Conservation (phyloP, 1,139 yeast genomes). For the Pichia sp. region DNA sequence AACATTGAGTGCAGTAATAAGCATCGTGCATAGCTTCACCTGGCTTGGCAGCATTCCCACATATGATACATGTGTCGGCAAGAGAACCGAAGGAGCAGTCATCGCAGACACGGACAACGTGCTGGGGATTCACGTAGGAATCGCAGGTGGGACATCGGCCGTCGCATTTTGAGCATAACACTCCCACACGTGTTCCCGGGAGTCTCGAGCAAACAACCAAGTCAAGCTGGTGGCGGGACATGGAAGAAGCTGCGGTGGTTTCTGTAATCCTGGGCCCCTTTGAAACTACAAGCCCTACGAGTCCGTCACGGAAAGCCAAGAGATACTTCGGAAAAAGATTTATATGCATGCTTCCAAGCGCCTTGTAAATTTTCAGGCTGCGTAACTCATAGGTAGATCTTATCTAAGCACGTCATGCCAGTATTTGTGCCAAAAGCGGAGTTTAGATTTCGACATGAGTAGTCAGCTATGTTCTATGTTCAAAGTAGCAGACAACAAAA, state of each 20-base stretch:
- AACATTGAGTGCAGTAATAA: conserved; percentile 84
- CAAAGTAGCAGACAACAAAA: too few relatives aligned
- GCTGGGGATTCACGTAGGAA: conserved; percentile 72
- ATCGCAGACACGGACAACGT: conserved; percentile 73
- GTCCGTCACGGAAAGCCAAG: too few relatives aligned
- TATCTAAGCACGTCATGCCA: too few relatives aligned
- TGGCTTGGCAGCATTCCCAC: conserved; percentile 59
- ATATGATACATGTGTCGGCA: conserved; percentile 65
- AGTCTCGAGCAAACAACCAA: conserved; percentile 80
- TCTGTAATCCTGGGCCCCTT: too few relatives aligned
- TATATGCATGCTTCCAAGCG: too few relatives aligned
- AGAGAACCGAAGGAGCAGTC: conserved; percentile 76
- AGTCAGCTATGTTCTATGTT: too few relatives aligned
- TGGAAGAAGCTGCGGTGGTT: conserved; percentile 26
- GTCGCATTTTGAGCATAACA: conserved; percentile 80
- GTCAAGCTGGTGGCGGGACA: conserved; percentile 92
- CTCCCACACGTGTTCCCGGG: conserved; percentile 71
- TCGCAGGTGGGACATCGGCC: conserved; percentile 93
- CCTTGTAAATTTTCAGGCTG: too few relatives aligned
- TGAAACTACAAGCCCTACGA: too few relatives aligned
- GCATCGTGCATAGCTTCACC: conserved; percentile 38
- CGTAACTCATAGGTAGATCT: too few relatives aligned
- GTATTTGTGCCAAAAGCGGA: too few relatives aligned
- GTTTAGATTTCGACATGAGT: too few relatives aligned
- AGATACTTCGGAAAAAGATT: too few relatives aligned